Percentiles rank a stretch among this genome's conserved stretches.
phyloP scores from a whole-genome alignment of 495 filamentous ascomycete species.

The Chaetomidium leptoderma region DNA sequence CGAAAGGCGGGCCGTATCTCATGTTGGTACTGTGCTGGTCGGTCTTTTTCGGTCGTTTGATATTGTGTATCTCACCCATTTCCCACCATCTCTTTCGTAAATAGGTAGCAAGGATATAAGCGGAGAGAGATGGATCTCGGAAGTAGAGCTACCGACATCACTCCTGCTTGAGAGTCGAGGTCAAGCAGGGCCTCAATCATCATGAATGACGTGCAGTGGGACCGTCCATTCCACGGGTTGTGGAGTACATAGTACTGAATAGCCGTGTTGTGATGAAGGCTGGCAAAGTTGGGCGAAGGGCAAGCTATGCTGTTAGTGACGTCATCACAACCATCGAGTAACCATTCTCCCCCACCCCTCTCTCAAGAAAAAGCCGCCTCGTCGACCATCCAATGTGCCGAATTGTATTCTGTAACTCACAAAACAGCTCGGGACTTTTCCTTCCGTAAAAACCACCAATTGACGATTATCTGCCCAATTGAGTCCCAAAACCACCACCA shows the following conservation, averaged over 20 bases:
- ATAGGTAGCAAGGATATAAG: no score
- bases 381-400: neutral
- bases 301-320: neutral
- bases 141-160: no score
- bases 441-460: neutral
- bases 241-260: neutral
- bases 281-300: neutral
- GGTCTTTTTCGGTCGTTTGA: no score
- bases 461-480: neutral
- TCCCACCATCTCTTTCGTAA: no score
- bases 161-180: neutral
- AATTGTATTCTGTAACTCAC: neutral
- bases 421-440: neutral
- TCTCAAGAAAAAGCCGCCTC: slow-evolving; percentile 6
- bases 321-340: neutral
- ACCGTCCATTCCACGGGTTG: neutral
- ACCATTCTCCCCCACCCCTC: neutral
- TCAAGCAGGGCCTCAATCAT: neutral
- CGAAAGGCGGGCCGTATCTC: no score
- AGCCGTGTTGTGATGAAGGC: neutral
- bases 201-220: slow-evolving; percentile 11
- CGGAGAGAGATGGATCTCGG: no score
- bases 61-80: no score
- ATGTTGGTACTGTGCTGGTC: no score
- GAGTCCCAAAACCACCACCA: neutral